A percentile compares a stretch with the other conserved stretches of the same genome.
Conservation (phyloP, 2,329 filamentous ascomycete species). For the Ascochyta viciae-villosae region DNA sequence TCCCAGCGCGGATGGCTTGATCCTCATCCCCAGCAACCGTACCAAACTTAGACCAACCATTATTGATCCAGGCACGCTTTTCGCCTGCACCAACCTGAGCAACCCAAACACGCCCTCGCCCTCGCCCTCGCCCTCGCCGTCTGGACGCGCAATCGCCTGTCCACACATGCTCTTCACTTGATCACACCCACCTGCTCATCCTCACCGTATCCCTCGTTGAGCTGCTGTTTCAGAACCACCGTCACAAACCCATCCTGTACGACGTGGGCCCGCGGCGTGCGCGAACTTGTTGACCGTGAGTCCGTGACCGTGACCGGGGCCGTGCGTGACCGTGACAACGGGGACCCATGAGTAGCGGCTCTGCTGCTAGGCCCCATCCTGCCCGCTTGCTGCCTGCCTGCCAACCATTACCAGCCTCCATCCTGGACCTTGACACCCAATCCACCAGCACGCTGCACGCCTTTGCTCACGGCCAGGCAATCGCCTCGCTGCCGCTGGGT, state of each 20-base stretch:
- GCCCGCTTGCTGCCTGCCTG: too few species aligned
- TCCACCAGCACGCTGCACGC: slow-evolving; percentile 12
- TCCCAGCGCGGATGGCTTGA: slow-evolving; percentile 5
- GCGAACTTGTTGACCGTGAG: slow-evolving; percentile 20
- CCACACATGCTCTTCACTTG: too few species aligned
- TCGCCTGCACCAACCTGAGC: not conserved
- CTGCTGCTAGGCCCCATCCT: not conserved
- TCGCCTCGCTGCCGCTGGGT: slow-evolving; percentile 2
- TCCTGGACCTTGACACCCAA: slow-evolving; percentile 1
- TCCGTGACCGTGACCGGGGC: not conserved
- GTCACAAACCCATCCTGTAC: slow-evolving; percentile 16
- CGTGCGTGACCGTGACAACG: slow-evolving; percentile 1
- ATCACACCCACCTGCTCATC: too few species aligned
- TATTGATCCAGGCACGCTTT: slow-evolving; percentile 11
- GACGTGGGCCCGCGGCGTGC: slow-evolving; percentile 19
- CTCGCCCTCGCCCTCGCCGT: not conserved
- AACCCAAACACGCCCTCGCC: not conserved
- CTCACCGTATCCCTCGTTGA: slow-evolving; percentile 14
- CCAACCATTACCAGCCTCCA: too few species aligned
- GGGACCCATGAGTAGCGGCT: slow-evolving; percentile 24
- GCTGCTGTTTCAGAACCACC: slow-evolving; percentile 18
- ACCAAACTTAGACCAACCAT: slow-evolving; percentile 11
- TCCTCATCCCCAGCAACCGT: slow-evolving; percentile 3
- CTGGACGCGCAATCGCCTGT: not conserved
- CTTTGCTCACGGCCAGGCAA: not conserved